Evolutionary conservation across 805 yeast genomes (phyloP), one percentile per base, ranked within the genome.

Genomic region (Ogataea glucozyma): DNA sequence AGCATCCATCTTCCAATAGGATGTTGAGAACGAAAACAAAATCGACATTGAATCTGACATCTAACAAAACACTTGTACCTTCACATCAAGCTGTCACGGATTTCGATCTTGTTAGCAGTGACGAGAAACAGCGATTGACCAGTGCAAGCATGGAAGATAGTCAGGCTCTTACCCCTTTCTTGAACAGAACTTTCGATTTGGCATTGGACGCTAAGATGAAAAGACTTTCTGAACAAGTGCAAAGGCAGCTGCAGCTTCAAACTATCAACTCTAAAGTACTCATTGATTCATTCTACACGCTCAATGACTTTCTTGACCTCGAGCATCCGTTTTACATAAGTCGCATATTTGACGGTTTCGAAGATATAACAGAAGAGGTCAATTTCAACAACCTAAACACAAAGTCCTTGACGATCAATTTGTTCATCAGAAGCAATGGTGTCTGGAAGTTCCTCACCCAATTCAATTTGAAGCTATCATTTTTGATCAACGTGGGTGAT

Each of bases 261-360:
- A 38, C 52, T 1, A 31, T 64, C 14, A 66, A 64, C 47, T 33
- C 46, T 5, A 38, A 44, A 8, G 52, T 53, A 9, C 60, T 69
- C 33, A 48, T 60, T 6, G 65, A 67, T 32, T 59, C 58, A 1
- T 71, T 71, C 46, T 64, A 61, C 31, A 64, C 73, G 0, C 22
- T 71, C 7, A 70, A 66, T 38, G 52, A 57, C 8, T 52, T 53
- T 11, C 41, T 57, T 30, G 41, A 57, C 11, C 46, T 50, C 0
- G 56, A 54, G 9, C 35, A 51, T 2, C 57, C 67, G 6, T 63
- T 69, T 36, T 66, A 65, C 39, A 58, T 71, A 2, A 69, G 73
- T 41, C 66, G 71, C 39, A 49, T 61, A 1, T 53, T 52, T 16
- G 38, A 53, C 3, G 38, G 57, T 5, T 55, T 64, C 9, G 45